Evolutionary conservation across 2,329 filamentous ascomycete species (phyloP), one percentile per base, ranked within the genome.

Genomic region (Tolypocladium tropicale): DNA sequence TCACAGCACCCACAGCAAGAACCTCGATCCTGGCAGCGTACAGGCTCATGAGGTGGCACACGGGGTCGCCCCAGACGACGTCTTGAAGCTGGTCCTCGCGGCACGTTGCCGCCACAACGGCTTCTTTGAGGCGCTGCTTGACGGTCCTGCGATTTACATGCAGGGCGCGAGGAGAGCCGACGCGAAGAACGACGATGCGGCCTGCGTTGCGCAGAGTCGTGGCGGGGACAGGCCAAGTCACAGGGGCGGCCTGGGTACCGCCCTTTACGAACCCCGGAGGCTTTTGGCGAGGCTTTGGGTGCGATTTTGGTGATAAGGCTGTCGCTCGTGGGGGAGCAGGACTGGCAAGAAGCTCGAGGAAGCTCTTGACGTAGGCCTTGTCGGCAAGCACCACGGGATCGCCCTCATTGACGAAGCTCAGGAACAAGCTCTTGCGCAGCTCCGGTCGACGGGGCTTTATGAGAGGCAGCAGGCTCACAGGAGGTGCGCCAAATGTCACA

Each of bases 351-450:
- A 95, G 75, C 57, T 88, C 84, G 1, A 94, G 71, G 11, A 95
- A 74, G 36, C 83, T 88, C 59, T 80, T 81, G 18, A 95, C 77
- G 63, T 95, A 93, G 0, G 82, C 79, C 69, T 84, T 88, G 65
- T 95, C 90, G 0, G 89, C 89, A 32, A 90, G 75, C 0, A 82
- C 78, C 0, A 95, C 88, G 0, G 89, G 89, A 61, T 95, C 91
- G 4, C 90, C 90, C 68, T 95, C 90, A 65, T 95, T 96, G 63
- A 92, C 77, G 66, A 95, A 90, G 46, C 81, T 83, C 54, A 90
- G 78, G 67, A 95, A 95, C 5, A 93, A 67, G 56, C 84, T 90
- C 65, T 88, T 90, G 32, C 76, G 70, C 25, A 81, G 69, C 14
- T 75, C 69, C 0, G 69, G 67, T 2, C 69, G 69, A 5, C 76